Conservation (phyloP, 2,329 filamentous ascomycete genomes). For the Erysiphe pulchra region DNA sequence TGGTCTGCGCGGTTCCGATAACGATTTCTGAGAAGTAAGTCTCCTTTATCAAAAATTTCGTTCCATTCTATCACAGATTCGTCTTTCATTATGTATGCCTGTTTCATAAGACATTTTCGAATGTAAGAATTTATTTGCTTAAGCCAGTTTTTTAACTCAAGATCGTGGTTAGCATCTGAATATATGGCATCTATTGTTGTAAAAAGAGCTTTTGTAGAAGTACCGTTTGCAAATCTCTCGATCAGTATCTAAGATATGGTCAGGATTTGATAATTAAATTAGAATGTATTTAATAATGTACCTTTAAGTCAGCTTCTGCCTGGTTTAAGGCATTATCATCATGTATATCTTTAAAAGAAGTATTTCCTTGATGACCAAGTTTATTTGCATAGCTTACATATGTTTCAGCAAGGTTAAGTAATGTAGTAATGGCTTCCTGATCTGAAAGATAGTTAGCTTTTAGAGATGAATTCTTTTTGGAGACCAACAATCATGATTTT, state of each 20-base stretch:
- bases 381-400: conserved; percentile 53
- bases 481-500: conserved; percentile 58
- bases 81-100: conserved; percentile 77
- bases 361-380: conserved; percentile 35
- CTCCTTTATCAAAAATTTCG: conserved; percentile 58
- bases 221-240: conserved; percentile 88
- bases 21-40: conserved; percentile 66
- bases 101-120: conserved; percentile 60
- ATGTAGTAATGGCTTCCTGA: conserved; percentile 66
- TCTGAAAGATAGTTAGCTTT: conserved; percentile 19
- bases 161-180: conserved; percentile 60
- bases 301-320: conserved; percentile 54
- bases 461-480: neutral
- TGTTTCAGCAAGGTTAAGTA: conserved; percentile 60
- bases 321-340: conserved; percentile 33
- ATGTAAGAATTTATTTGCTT: conserved; percentile 51
- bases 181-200: conserved; percentile 69
- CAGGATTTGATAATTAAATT: conserved; percentile 1
- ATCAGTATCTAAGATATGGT: conserved; percentile 40
- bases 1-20: conserved; percentile 71
- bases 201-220: conserved; percentile 68
- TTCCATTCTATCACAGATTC: conserved; percentile 61
- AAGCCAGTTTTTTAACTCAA: conserved; percentile 79
- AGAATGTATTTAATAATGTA: neutral
- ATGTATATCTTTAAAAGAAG: conserved; percentile 48